Evolutionary conservation across 2,329 filamentous ascomycete species (phyloP).

Genomic region (Colletotrichum siamense): DNA sequence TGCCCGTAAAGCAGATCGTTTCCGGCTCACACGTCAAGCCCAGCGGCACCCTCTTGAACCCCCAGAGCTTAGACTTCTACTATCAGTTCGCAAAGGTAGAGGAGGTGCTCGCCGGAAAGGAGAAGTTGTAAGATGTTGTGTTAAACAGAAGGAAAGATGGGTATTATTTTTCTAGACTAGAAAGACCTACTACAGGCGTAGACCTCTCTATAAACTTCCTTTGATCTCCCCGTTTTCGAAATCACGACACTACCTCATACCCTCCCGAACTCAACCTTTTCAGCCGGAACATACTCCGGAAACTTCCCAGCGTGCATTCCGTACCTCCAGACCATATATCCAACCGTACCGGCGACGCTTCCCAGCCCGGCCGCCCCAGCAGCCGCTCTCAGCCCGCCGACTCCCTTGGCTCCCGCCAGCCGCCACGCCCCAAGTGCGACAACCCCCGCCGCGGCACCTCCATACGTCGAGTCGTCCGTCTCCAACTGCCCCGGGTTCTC

Average conservation of each 20-base stretch:
- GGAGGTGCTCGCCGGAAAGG: conserved; percentile 53
- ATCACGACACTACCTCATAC: neutral
- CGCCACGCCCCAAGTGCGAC: conserved; percentile 30
- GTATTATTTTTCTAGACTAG: neutral
- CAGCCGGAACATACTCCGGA: conserved; percentile 24
- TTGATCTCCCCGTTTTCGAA: neutral
- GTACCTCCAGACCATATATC: conserved; percentile 55
- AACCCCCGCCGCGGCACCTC: conserved; percentile 38
- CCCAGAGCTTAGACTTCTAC: conserved; percentile 76
- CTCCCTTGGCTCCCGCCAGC: conserved; percentile 26
- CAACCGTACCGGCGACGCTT: conserved; percentile 52
- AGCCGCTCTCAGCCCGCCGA: conserved; percentile 42
- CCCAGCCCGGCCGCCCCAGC: conserved; percentile 53
- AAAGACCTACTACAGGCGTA: neutral
- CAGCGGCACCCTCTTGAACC: conserved; percentile 79
- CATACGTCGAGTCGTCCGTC: conserved; percentile 60
- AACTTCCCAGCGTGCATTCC: conserved; percentile 50
- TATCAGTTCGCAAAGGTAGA: conserved; percentile 80
- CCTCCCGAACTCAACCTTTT: conserved; percentile 19
- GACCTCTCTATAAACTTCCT: neutral
- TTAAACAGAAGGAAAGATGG: neutral
- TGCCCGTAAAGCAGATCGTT: conserved; percentile 85
- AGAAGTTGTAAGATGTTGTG: conserved; percentile 48
- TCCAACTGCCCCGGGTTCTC: conserved; percentile 63
- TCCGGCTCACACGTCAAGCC: conserved; percentile 76